Conservation (phyloP, 257 asterid species). For the Catharanthus roseus region DNA sequence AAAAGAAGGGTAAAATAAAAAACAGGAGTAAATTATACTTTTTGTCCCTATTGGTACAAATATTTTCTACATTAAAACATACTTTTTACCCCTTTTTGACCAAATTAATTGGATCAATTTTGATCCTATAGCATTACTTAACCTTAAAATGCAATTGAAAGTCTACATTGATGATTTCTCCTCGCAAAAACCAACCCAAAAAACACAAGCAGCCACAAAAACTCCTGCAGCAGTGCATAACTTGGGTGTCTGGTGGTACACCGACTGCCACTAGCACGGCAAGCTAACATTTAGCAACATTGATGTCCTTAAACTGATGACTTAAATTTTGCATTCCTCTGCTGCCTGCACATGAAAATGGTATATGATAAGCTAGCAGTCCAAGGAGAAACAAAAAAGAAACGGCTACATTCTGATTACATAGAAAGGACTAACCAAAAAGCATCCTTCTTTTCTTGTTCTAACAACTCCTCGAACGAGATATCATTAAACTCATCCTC, state of each 20-base stretch:
- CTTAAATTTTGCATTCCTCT: slow-evolving; percentile 50
- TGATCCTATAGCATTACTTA: background rate
- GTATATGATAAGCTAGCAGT: slow-evolving; percentile 12
- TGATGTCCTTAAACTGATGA: slow-evolving; percentile 28
- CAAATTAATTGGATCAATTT: background rate
- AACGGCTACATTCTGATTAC: background rate
- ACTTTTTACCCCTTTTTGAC: too few relatives aligned
- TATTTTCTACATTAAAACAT: too few relatives aligned
- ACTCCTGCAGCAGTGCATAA: slow-evolving; percentile 35
- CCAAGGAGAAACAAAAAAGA: background rate
- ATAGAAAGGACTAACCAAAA: slow-evolving; percentile 50
- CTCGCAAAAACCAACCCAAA: slow-evolving; percentile 19
- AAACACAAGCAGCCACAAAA: slow-evolving; percentile 35
- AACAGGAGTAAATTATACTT: too few relatives aligned
- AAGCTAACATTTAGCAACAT: slow-evolving; percentile 19
- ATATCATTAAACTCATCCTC: slow-evolving; percentile 50
- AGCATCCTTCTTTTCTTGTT: slow-evolving; percentile 69
- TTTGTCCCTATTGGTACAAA: too few relatives aligned
- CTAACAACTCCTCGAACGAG: slow-evolving; percentile 78
- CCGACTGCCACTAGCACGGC: slow-evolving; percentile 26
- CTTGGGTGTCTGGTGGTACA: slow-evolving; percentile 33
- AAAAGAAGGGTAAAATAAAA: too few relatives aligned
- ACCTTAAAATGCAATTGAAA: background rate
- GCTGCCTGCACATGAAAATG: slow-evolving; percentile 56
- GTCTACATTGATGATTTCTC: background rate